These are phyloP conservation scores for Phaeosphaeria sp. DNA, from an alignment of 2,329 filamentous ascomycete species.

Conservation along the genomic window DNA sequence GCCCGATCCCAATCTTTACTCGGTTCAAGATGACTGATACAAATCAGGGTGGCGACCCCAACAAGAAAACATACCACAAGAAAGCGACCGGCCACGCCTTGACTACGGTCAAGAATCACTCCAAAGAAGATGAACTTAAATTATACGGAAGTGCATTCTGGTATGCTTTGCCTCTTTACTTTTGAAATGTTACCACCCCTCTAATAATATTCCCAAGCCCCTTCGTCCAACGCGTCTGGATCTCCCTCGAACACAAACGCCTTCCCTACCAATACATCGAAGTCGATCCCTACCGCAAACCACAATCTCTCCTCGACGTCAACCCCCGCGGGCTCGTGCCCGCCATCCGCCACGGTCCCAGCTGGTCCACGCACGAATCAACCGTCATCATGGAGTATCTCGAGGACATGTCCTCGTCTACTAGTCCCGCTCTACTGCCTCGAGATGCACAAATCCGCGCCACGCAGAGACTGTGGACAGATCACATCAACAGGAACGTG, in stretches of 20 bases:
- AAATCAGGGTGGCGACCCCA: conserved; percentile 55
- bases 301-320: conserved; percentile 72
- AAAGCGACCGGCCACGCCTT: conserved; percentile 75
- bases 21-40: conserved; percentile 54
- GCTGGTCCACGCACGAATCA: conserved; percentile 85
- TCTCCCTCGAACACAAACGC: conserved; percentile 80
- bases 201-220: conserved; percentile 61
- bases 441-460: conserved; percentile 71
- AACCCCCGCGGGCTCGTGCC: conserved; percentile 80
- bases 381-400: conserved; percentile 87
- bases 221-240: conserved; percentile 89
- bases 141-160: conserved; percentile 86
- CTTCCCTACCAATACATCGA: conserved; percentile 86
- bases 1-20: conserved; percentile 4
- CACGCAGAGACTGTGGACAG: conserved; percentile 78
- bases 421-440: conserved; percentile 68
- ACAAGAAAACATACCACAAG: conserved; percentile 71
- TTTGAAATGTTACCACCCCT: neutral
- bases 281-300: conserved; percentile 79
- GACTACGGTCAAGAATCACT: conserved; percentile 72
- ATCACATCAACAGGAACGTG: conserved; percentile 80
- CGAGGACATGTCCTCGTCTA: conserved; percentile 68
- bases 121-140: conserved; percentile 74
- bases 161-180: conserved; percentile 53
- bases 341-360: conserved; percentile 72